Percentiles rank a stretch among this genome's conserved stretches.
phyloP scores from a whole-genome alignment of 1,284 basidiomycete species.

The Heterobasidion occidentale region DNA sequence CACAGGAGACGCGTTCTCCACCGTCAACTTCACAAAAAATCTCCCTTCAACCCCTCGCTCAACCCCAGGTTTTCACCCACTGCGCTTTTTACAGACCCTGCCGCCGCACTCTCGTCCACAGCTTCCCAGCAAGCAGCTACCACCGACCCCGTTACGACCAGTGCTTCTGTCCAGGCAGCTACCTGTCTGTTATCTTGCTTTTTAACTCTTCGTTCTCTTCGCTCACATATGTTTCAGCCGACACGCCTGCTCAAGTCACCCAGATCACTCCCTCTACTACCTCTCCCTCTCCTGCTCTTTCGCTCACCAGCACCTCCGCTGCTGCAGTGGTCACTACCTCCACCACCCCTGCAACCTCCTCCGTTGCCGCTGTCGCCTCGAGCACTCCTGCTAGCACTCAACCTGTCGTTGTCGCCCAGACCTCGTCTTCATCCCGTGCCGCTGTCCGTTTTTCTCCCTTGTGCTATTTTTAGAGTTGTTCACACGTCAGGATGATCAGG shows the following conservation, averaged over 20 bases:
- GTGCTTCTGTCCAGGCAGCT: not conserved
- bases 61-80: not conserved
- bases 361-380: conserved; percentile 1
- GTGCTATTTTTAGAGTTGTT: not conserved
- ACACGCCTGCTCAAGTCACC: not conserved
- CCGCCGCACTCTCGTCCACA: not conserved
- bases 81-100: not conserved
- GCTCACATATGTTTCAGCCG: not conserved
- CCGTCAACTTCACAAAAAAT: not conserved
- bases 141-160: not conserved
- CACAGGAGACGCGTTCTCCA: not conserved
- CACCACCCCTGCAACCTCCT: conserved; percentile 1
- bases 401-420: not conserved
- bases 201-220: not conserved
- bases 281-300: not conserved
- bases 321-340: not conserved
- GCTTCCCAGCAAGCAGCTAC: not conserved
- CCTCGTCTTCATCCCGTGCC: not conserved
- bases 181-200: not conserved
- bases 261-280: conserved; percentile 1
- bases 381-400: not conserved
- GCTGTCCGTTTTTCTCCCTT: not conserved
- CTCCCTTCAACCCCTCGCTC: not conserved
- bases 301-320: not conserved
- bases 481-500: not conserved